Base-by-base conservation (phyloP, 2,329 filamentous ascomycete species). In the Colletotrichum incanum region DNA sequence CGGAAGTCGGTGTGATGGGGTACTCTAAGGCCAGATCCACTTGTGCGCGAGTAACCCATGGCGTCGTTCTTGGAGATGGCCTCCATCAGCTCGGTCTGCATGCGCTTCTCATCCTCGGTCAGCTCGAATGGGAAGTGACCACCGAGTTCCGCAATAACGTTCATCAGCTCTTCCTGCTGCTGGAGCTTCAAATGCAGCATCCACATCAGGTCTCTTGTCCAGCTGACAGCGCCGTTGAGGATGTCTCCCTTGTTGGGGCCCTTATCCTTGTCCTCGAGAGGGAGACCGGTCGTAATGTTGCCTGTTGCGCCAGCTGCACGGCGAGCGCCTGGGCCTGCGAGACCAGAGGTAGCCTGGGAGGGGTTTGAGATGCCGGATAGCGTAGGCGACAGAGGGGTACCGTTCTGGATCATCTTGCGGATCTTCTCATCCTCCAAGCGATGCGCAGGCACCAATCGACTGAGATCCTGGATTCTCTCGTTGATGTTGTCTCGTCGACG, bases 241-340 rank as follows among this genome's bases (percentile, higher is more conserved):
- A 99, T 98, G 78, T 99, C 96, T 60, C 96, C 96, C 85, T 99
- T 99, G 87, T 98, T 98, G 7, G 96, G 96, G 0, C 96, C 96
- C 80, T 98, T 98, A 84, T 99, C 96, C 81, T 98, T 98, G 76
- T 98, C 96, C 78, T 99, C 96, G 45, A 97, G 89, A 0, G 96
- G 96, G 39, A 98, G 88, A 18, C 95, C 95, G 75, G 96, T 96
- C 7, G 95, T 98, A 78, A 98, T 98, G 79, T 93, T 97, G 47
- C 93, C 93, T 8, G 91, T 87, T 8, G 82, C 83, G n/a, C 86
- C 91, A 41, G 93, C 90, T 39, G 95, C 95, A 74, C 95, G 91
- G 75, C 95, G 90, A 50, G 94, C 95, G 75, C 92, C 93, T 31
- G 94, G 94, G 20, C 94, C 95, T 63, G 95, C 95, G 67, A 98